Conservation (phyloP, 179 eudicot species). For the Spergularia azorica region DNA sequence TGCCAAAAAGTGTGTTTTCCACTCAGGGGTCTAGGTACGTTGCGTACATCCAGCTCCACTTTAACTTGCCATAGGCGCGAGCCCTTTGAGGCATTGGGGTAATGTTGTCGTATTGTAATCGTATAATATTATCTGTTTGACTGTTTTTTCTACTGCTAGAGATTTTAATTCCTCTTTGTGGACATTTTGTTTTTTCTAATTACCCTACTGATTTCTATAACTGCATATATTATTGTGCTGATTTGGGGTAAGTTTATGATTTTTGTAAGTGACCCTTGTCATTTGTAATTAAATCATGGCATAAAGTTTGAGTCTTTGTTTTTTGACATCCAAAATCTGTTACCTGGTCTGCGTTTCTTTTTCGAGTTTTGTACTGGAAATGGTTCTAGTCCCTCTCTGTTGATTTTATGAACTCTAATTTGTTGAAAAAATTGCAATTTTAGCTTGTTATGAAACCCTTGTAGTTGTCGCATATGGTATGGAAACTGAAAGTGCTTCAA, state of each 20-base stretch:
- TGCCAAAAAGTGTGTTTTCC: too few relatives aligned
- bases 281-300: not conserved
- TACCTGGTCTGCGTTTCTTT: not conserved
- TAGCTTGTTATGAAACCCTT: not conserved
- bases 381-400: not conserved
- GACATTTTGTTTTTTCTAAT: not conserved
- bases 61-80: too few relatives aligned
- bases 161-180: not conserved
- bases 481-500: conserved; percentile 17
- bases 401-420: not conserved
- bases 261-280: conserved; percentile 2
- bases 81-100: too few relatives aligned
- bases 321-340: not conserved
- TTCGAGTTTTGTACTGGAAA: not conserved
- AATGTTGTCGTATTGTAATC: not conserved
- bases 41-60: too few relatives aligned
- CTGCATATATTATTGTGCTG: not conserved
- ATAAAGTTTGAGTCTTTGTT: conserved; percentile 10
- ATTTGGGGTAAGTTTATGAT: not conserved
- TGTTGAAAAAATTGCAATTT: not conserved
- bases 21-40: too few relatives aligned
- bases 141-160: not conserved
- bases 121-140: not conserved
- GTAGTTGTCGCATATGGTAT: not conserved
- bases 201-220: conserved; percentile 7